Evolutionary conservation across 164 flowering plant genomes (phyloP).

Genomic region (Vitis riparia): DNA sequence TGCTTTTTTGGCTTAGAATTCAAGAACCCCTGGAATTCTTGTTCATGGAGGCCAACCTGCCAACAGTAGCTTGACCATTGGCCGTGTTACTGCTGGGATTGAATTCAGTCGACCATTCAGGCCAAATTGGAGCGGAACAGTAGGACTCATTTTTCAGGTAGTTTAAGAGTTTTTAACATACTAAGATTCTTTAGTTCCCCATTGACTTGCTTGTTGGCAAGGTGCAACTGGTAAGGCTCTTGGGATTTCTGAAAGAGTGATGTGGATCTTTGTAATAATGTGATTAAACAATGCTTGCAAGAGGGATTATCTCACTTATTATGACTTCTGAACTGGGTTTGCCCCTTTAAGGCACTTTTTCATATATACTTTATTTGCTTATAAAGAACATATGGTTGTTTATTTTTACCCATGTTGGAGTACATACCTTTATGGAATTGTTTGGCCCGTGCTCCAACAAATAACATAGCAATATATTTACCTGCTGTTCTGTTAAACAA

Average conservation of each 20-base stretch:
- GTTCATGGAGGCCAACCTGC: conserved; percentile 82
- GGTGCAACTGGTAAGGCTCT: neutral
- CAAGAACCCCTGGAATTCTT: conserved; percentile 90
- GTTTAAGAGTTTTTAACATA: neutral
- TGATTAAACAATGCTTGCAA: neutral
- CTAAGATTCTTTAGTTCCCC: neutral
- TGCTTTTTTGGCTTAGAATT: conserved; percentile 50
- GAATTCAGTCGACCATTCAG: conserved; percentile 88
- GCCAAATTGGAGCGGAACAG: conserved; percentile 98
- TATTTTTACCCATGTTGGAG: too few species aligned
- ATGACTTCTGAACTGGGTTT: too few species aligned
- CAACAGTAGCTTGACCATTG: conserved; percentile 63
- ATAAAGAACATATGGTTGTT: too few species aligned
- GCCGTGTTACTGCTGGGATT: conserved; percentile 84
- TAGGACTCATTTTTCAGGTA: conserved; percentile 92
- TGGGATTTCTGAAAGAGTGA: too few species aligned
- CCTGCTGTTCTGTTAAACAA: neutral
- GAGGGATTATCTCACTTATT: neutral
- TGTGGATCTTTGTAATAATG: neutral
- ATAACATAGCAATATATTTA: neutral
- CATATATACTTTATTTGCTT: too few species aligned
- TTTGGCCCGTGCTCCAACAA: neutral
- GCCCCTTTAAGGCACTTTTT: too few species aligned
- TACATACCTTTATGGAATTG: too few species aligned
- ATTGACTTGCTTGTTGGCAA: neutral